These are phyloP conservation scores for Cladophialophora carrionii DNA, from an alignment of 2,329 filamentous ascomycete species.

Conservation along the genomic window DNA sequence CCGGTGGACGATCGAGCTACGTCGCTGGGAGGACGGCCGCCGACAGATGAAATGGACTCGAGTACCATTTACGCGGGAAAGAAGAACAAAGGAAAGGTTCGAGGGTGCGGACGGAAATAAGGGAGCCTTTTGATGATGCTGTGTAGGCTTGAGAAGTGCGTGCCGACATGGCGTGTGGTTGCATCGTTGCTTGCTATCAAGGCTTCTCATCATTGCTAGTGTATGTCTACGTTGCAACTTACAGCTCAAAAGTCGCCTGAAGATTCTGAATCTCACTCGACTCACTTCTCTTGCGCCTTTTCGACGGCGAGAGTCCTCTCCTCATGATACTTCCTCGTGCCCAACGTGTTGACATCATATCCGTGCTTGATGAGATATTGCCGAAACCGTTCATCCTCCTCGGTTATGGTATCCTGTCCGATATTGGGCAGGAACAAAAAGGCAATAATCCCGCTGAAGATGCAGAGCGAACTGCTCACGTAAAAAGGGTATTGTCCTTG, in stretches of 20 bases:
- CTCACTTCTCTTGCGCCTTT: constrained; percentile 4
- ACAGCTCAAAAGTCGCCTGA: not conserved
- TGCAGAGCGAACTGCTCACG: constrained; percentile 74
- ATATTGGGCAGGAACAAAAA: constrained; percentile 74
- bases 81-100: too few relatives aligned
- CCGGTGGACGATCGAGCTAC: too few relatives aligned
- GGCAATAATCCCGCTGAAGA: constrained; percentile 71
- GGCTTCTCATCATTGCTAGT: not conserved
- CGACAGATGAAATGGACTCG: not conserved
- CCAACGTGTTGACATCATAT: constrained; percentile 70
- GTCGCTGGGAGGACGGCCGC: not conserved
- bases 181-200: not conserved
- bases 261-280: not conserved
- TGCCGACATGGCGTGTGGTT: not conserved
- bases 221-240: not conserved
- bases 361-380: constrained; percentile 72
- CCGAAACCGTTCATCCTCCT: constrained; percentile 76
- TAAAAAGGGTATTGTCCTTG: constrained; percentile 86
- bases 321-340: constrained; percentile 42
- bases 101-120: too few relatives aligned
- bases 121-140: not conserved
- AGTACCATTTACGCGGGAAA: not conserved
- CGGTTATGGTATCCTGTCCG: constrained; percentile 73
- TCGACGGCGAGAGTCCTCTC: constrained; percentile 18
- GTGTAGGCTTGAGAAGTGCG: too few relatives aligned